These are phyloP conservation scores for Apiotrichum laibachii DNA, from an alignment of 1,284 basidiomycete species.

Conservation along the genomic window DNA sequence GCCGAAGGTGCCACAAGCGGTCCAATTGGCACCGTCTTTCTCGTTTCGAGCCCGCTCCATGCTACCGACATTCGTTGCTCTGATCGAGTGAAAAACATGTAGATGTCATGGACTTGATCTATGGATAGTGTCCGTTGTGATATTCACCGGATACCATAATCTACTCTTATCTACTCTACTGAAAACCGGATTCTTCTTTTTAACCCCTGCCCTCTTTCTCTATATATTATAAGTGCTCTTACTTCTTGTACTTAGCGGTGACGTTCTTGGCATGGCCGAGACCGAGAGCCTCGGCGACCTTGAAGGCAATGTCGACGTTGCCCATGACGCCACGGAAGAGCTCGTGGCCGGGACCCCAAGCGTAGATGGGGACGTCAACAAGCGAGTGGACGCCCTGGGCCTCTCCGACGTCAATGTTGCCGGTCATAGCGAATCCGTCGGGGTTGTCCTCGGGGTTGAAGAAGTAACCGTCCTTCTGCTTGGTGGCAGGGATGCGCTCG, in stretches of 20 bases:
- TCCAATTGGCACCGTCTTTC: no score
- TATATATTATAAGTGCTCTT: not conserved
- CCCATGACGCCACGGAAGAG: slow-evolving; percentile 49
- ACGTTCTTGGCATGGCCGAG: slow-evolving; percentile 41
- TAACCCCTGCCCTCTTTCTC: no score
- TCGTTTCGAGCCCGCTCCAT: no score
- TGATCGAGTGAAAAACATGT: no score
- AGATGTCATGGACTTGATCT: no score
- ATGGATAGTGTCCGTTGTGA: no score
- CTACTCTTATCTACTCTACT: no score
- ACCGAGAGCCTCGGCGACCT: slow-evolving; percentile 46
- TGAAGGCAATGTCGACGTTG: slow-evolving; percentile 47
- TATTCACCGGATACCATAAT: no score
- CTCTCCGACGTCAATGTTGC: slow-evolving; percentile 41
- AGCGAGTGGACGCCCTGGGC: slow-evolving; percentile 51
- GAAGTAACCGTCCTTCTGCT: slow-evolving; percentile 30
- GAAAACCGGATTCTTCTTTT: no score
- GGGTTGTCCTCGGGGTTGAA: slow-evolving; percentile 49
- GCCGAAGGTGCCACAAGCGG: no score
- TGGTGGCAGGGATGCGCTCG: slow-evolving; percentile 43
- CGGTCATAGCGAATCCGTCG: slow-evolving; percentile 47
- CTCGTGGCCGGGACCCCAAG: slow-evolving; percentile 50
- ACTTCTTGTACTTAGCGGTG: slow-evolving; percentile 35
- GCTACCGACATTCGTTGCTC: no score
- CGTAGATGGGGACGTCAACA: slow-evolving; percentile 50